phyloP scores from a whole-genome alignment of 768 basidiomycete species.

The Termitomyces sp. region DNA sequence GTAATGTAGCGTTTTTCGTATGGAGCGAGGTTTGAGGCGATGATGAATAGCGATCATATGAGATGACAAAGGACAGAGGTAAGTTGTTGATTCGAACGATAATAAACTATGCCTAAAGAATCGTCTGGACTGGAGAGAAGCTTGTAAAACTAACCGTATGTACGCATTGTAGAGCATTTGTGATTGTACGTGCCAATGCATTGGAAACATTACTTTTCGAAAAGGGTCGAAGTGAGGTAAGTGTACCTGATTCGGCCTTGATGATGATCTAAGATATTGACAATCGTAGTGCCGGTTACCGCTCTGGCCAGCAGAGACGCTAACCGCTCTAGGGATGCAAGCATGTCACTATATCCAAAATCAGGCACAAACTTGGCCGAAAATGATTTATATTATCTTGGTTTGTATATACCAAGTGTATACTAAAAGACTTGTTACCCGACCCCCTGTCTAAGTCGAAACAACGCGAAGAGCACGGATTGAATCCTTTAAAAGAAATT shows the following conservation, averaged over 20 bases:
- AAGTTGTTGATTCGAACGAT: no score
- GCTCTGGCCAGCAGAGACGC: conserved; percentile 1
- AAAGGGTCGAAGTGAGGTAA: neutral
- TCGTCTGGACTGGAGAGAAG: neutral
- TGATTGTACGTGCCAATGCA: neutral
- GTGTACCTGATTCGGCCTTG: conserved; percentile 10
- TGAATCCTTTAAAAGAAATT: conserved; percentile 15
- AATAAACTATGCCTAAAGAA: neutral
- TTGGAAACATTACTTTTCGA: neutral
- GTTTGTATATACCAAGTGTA: conserved; percentile 11
- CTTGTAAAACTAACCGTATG: neutral
- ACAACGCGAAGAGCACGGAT: conserved; percentile 24
- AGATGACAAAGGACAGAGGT: no score
- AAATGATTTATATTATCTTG: conserved; percentile 20
- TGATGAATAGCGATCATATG: no score
- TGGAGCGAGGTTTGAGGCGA: no score
- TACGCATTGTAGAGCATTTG: neutral
- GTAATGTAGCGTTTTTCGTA: no score
- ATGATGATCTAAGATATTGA: conserved; percentile 17
- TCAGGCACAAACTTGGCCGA: conserved; percentile 14
- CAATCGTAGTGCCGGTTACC: conserved; percentile 8
- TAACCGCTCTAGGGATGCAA: conserved; percentile 17
- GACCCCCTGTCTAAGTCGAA: conserved; percentile 18
- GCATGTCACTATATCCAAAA: conserved; percentile 12
- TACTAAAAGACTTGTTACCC: conserved; percentile 15